Base-by-base conservation (phyloP, 495 filamentous ascomycete species). In the Trypethelium eluteriae region DNA sequence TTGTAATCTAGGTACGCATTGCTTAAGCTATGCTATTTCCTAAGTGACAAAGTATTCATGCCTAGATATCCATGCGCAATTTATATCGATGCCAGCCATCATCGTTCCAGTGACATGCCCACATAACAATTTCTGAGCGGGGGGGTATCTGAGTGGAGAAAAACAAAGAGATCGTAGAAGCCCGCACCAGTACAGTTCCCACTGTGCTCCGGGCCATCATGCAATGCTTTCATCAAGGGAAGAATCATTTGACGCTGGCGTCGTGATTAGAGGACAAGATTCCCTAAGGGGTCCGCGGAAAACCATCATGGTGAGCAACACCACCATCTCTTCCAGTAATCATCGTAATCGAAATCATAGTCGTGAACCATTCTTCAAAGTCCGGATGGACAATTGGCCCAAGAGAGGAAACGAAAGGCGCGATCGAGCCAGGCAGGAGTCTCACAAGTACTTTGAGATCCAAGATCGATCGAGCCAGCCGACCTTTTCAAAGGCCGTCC, bases 401-500 rank as follows among this genome's bases (percentile, higher is more conserved):
- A 25, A 25, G 25, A 25, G 25, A 25, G 25, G 25, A 25, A 25
- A 25, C 25, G 25, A 25, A 25, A 25, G 25, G 25, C 25, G 25
- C 25, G 25, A 25, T 25, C 25, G 25, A 18, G 64, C 36, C 9
- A 38, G 46, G 49, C 38, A 12, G 16, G 32, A 39, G 14, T 18
- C 39, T 72, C 74, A 79, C 63, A 86, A 67, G 72, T 81, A 84
- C 56, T 81, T 68, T 64, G 77, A 71, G 70, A 93, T 86, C 77
- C 80, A 84, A 53, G 84, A 75, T 12, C 80, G 77, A 39, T 90
- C 82, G 70, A 97, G 88, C 91, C 93, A 96, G 64, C 91, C 91
- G 62, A 96, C 90, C 62, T 87, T 87, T 32, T 97, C 89, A 74
- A 90, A 98, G 38, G 91, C 92, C 50, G 87, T 86, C 92, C 92